These are phyloP conservation scores for Gymnopilus dilepis DNA, from an alignment of 768 basidiomycete genomes.

Conservation along the genomic window DNA sequence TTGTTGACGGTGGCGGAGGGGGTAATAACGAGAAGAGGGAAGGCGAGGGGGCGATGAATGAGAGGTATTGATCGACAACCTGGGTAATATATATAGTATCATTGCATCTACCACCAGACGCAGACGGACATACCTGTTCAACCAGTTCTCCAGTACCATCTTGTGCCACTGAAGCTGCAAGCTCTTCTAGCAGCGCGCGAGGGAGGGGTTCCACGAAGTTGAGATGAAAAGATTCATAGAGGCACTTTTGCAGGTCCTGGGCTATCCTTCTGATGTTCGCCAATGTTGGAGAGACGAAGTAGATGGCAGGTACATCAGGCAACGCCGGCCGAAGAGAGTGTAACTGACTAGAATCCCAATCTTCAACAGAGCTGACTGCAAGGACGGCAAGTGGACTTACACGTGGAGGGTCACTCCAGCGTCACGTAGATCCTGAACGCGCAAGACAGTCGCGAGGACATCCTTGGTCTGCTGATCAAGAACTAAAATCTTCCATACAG, in stretches of 20 bases:
- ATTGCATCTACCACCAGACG: background rate
- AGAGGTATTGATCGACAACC: constrained; percentile 96
- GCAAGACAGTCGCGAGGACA: constrained; percentile 90
- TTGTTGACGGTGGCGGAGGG: constrained; percentile 47
- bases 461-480: constrained; percentile 97
- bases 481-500: constrained; percentile 96
- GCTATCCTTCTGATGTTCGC: constrained; percentile 89
- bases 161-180: constrained; percentile 86
- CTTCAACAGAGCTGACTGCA: background rate
- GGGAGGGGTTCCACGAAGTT: constrained; percentile 95
- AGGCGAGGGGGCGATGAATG: constrained; percentile 92
- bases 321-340: constrained; percentile 88
- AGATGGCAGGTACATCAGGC: constrained; percentile 95
- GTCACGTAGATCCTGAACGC: constrained; percentile 96
- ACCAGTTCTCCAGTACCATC: constrained; percentile 84
- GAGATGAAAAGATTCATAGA: constrained; percentile 93
- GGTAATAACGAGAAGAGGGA: constrained; percentile 91
- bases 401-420: constrained; percentile 98
- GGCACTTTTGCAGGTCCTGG: constrained; percentile 85
- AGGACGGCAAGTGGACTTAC: constrained; percentile 54
- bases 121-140: constrained; percentile 60
- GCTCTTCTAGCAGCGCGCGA: constrained; percentile 88
- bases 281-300: constrained; percentile 92
- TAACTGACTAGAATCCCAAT: constrained; percentile 67
- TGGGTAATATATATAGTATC: constrained; percentile 37